These are phyloP conservation scores for Dunaliella primolecta DNA, from an alignment of 139 green algal genomes.

Conservation along the genomic window DNA sequence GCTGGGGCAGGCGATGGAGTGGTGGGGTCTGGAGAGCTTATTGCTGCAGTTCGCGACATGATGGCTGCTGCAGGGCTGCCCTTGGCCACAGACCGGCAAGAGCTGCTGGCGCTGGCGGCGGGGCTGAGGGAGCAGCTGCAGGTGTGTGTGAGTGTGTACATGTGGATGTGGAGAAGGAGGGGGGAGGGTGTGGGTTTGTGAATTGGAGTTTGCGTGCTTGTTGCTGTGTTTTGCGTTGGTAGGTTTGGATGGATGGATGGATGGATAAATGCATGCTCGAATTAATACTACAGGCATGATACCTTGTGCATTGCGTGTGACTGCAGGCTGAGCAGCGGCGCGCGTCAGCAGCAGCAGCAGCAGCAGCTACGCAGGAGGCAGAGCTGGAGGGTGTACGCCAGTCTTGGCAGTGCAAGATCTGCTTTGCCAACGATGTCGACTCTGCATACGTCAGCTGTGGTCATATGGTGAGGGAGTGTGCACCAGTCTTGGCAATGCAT, in stretches of 20 bases:
- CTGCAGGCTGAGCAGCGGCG: neutral
- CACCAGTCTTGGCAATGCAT: too few species aligned
- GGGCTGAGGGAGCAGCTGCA: constrained; percentile 39
- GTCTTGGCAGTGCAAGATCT: constrained; percentile 60
- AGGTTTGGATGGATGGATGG: neutral
- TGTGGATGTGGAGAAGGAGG: too few species aligned
- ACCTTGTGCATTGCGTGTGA: too few species aligned
- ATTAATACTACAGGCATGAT: neutral
- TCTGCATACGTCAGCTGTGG: constrained; percentile 53
- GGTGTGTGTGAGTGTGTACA: neutral
- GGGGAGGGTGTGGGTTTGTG: too few species aligned
- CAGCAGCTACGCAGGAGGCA: constrained; percentile 2
- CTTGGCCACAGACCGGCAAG: constrained; percentile 38
- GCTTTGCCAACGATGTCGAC: constrained; percentile 52
- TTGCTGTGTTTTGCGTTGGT: neutral
- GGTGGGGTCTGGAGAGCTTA: constrained; percentile 42
- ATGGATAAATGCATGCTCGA: too few species aligned
- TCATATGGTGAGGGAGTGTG: constrained; percentile 53
- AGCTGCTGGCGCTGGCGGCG: constrained; percentile 48
- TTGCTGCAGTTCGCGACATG: constrained; percentile 59
- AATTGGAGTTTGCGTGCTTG: too few species aligned
- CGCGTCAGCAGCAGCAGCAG: too few species aligned
- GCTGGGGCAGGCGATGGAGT: neutral
- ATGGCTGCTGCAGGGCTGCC: constrained; percentile 60
- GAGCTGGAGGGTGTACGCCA: constrained; percentile 31